These are phyloP conservation scores for Macrophomina tecta DNA, from an alignment of 2,329 filamentous ascomycete genomes.

Conservation along the genomic window DNA sequence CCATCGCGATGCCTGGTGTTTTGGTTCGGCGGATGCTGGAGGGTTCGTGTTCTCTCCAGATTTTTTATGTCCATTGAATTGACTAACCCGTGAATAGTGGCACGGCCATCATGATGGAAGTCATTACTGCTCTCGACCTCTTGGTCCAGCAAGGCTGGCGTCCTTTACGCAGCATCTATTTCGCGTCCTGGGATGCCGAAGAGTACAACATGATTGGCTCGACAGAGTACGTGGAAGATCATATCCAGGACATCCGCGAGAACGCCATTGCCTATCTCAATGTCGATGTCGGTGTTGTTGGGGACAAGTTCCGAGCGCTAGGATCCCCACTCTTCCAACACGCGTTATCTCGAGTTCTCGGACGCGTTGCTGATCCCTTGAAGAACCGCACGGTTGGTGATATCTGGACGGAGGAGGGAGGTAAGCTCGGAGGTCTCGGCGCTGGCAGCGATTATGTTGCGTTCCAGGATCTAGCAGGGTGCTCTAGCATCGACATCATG, in stretches of 20 bases:
- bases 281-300: conserved; percentile 81
- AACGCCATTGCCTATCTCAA: conserved; percentile 90
- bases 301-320: conserved; percentile 74
- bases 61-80: neutral
- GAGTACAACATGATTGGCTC: conserved; percentile 94
- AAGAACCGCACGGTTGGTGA: conserved; percentile 74
- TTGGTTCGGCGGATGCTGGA: conserved; percentile 84
- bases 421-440: conserved; percentile 70
- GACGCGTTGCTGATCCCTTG: conserved; percentile 74
- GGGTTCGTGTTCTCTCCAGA: conserved; percentile 29
- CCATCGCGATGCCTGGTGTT: conserved; percentile 91
- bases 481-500: conserved; percentile 82
- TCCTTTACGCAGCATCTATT: conserved; percentile 91
- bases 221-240: conserved; percentile 91
- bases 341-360: conserved; percentile 73
- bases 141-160: conserved; percentile 81
- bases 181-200: conserved; percentile 94
- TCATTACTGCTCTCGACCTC: conserved; percentile 83
- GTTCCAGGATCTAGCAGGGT: conserved; percentile 91
- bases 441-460: conserved; percentile 83
- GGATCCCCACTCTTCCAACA: conserved; percentile 82
- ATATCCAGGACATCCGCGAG: conserved; percentile 72
- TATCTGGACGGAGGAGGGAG: conserved; percentile 72
- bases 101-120: conserved; percentile 88
- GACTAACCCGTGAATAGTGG: conserved; percentile 59